phyloP scores from a whole-genome alignment of 768 basidiomycete genomes.

The Boletus reticuloceps region DNA sequence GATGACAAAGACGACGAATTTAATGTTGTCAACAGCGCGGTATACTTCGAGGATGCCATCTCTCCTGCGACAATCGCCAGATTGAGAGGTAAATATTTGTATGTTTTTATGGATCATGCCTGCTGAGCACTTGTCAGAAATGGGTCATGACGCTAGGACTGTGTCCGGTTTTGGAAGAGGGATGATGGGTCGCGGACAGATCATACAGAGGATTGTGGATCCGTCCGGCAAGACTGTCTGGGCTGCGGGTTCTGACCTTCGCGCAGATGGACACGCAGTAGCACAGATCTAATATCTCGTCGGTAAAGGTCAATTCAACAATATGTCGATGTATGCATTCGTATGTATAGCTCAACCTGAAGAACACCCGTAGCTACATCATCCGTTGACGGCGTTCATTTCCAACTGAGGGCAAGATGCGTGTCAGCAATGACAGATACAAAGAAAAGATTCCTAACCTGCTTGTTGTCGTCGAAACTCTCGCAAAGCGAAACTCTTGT shows the following conservation, averaged over 20 bases:
- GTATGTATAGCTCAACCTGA: neutral
- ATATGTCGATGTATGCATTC: conserved; percentile 3
- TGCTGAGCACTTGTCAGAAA: conserved; percentile 43
- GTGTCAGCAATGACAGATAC: conserved; percentile 2
- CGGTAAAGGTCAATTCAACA: neutral
- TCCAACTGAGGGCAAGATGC: conserved; percentile 42
- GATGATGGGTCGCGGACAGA: conserved; percentile 81
- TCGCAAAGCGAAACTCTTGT: conserved; percentile 77
- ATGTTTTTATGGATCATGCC: neutral
- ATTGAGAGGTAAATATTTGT: conserved; percentile 54
- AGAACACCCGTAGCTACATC: conserved; percentile 45
- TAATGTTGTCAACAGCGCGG: conserved; percentile 70
- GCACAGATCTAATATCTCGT: conserved; percentile 62
- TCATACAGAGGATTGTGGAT: conserved; percentile 79
- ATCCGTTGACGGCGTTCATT: conserved; percentile 56
- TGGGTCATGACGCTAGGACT: conserved; percentile 83
- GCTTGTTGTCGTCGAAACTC: conserved; percentile 74
- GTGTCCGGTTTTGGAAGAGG: conserved; percentile 59
- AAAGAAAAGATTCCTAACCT: conserved; percentile 35
- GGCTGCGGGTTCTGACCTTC: conserved; percentile 91
- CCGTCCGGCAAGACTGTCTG: conserved; percentile 74
- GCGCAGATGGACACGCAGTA: conserved; percentile 85
- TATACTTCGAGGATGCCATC: conserved; percentile 89
- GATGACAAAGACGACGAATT: conserved; percentile 47
- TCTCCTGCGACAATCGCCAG: conserved; percentile 55